phyloP scores from a whole-genome alignment of 139 green algal genomes.

The Chlamydomonas schloesseri region DNA sequence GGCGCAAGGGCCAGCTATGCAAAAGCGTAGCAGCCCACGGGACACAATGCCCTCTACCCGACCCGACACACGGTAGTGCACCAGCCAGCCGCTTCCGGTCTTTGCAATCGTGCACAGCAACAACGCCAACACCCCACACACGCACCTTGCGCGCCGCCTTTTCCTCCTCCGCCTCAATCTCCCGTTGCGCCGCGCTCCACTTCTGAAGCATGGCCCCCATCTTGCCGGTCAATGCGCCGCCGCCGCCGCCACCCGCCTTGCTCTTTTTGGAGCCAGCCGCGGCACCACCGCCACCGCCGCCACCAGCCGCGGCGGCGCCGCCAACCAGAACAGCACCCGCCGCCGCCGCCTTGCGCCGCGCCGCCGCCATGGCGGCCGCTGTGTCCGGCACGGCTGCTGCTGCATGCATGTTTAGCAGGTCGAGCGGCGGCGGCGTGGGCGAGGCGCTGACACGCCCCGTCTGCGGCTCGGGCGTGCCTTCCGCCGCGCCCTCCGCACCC shows the following conservation, averaged over 20 bases:
- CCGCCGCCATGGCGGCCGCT: neutral
- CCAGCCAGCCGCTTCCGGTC: too few species aligned
- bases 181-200: constrained; percentile 66
- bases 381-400: neutral
- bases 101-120: too few species aligned
- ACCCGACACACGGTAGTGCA: too few species aligned
- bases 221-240: constrained; percentile 46
- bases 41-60: too few species aligned
- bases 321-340: neutral
- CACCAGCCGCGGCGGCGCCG: neutral
- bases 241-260: constrained; percentile 2
- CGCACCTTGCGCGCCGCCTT: constrained; percentile 40
- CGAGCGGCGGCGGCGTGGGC: constrained; percentile 19
- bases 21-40: too few species aligned
- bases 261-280: constrained; percentile 39
- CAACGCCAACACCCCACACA: too few species aligned
- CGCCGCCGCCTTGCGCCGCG: neutral
- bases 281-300: constrained; percentile 7
- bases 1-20: too few species aligned
- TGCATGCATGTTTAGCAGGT: neutral
- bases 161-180: constrained; percentile 63
- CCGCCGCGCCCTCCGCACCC: neutral
- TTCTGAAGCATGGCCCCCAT: constrained; percentile 73
- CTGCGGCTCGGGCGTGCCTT: neutral
- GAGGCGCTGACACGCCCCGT: neutral